Conservation (phyloP, 2,329 filamentous ascomycete genomes). For the Colletotrichum melonis region DNA sequence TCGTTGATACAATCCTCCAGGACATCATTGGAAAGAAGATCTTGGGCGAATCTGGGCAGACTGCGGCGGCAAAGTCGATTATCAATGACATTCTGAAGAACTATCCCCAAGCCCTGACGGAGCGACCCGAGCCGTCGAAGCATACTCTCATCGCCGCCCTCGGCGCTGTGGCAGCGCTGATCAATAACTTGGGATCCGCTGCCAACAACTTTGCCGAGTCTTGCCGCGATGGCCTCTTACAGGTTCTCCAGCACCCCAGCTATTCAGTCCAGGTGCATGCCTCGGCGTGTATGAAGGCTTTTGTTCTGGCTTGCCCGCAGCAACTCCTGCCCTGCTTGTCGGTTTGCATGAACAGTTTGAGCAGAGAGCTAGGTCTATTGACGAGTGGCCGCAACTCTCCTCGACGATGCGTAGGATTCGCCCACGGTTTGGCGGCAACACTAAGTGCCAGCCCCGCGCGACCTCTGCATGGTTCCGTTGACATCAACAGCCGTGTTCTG, state of each 20-base stretch:
- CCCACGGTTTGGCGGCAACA: conserved; percentile 90
- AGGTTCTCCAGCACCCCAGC: conserved; percentile 92
- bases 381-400: conserved; percentile 81
- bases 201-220: conserved; percentile 81
- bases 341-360: conserved; percentile 96
- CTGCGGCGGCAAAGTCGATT: conserved; percentile 82
- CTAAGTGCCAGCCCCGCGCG: conserved; percentile 90
- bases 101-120: conserved; percentile 89
- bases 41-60: conserved; percentile 88
- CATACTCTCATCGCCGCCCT: conserved; percentile 83
- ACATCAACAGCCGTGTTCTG: conserved; percentile 92
- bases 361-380: conserved; percentile 84
- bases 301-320: conserved; percentile 91
- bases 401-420: conserved; percentile 87
- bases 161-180: conserved; percentile 82
- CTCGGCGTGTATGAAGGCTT: conserved; percentile 85
- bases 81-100: conserved; percentile 93
- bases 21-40: conserved; percentile 84
- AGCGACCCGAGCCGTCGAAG: conserved; percentile 89
- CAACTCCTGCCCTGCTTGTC: conserved; percentile 92
- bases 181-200: conserved; percentile 84
- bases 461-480: conserved; percentile 92
- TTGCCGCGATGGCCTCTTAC: conserved; percentile 87
- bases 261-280: conserved; percentile 96
- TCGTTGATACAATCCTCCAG: conserved; percentile 85